Percentiles rank a stretch among this genome's conserved stretches.
Conservation (phyloP, 2,329 filamentous ascomycete genomes). For the Trichophyton schoenleinii region DNA sequence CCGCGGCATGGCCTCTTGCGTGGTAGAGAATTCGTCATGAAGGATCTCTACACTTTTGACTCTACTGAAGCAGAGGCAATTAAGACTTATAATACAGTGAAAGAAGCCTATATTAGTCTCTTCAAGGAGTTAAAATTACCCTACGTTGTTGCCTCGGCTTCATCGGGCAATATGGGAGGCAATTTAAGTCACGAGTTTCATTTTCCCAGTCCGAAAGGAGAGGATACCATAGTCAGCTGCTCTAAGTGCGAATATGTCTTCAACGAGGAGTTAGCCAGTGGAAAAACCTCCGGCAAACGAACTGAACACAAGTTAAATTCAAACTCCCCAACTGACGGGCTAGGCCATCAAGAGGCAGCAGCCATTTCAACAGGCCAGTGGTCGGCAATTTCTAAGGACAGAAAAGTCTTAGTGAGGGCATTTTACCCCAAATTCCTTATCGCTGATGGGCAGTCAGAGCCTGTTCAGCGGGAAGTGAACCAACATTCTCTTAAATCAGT, state of each 20-base stretch:
- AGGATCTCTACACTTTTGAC: slow-evolving; percentile 96
- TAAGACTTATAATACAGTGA: slow-evolving; percentile 66
- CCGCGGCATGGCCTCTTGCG: slow-evolving; percentile 80
- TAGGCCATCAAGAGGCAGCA: slow-evolving; percentile 15
- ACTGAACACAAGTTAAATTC: slow-evolving; percentile 10
- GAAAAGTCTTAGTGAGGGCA: slow-evolving; percentile 54
- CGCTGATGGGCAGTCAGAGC: slow-evolving; percentile 20
- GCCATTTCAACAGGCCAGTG: slow-evolving; percentile 29
- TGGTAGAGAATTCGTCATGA: slow-evolving; percentile 90
- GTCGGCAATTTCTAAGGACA: slow-evolving; percentile 41
- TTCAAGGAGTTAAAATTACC: slow-evolving; percentile 75
- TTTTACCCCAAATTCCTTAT: slow-evolving; percentile 47
- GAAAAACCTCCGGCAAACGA: slow-evolving; percentile 21
- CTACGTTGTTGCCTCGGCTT: slow-evolving; percentile 73
- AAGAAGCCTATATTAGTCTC: slow-evolving; percentile 58
- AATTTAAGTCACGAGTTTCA: slow-evolving; percentile 92
- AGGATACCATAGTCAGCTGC: slow-evolving; percentile 75
- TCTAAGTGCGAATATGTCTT: slow-evolving; percentile 59
- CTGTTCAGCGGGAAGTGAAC: slow-evolving; percentile 37
- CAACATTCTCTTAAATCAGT: slow-evolving; percentile 52
- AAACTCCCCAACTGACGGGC: neutral
- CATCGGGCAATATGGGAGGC: slow-evolving; percentile 93
- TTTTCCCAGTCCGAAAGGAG: slow-evolving; percentile 63
- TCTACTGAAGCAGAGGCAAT: slow-evolving; percentile 53
- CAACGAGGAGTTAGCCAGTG: slow-evolving; percentile 73